Evolutionary conservation across 2,329 filamentous ascomycete genomes (phyloP).

Genomic region (Nothopassalora personata): DNA sequence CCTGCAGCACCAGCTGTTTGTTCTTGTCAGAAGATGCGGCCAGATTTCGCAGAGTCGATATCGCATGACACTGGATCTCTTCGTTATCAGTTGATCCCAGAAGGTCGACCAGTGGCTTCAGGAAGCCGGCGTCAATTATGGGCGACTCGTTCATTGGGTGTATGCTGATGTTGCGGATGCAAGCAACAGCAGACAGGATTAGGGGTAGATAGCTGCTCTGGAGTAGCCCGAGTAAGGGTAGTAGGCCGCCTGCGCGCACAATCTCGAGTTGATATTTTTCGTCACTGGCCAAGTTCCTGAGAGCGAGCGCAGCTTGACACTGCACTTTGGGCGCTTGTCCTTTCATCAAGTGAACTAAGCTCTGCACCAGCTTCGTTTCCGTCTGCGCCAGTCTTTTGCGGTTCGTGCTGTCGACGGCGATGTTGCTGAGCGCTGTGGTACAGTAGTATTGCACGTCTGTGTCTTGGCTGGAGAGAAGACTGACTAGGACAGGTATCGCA

Average conservation of each 20-base stretch:
- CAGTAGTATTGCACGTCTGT: slow-evolving; percentile 99
- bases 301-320: slow-evolving; percentile 89
- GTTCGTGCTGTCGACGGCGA: slow-evolving; percentile 89
- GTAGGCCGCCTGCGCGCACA: slow-evolving; percentile 79
- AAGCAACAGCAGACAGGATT: slow-evolving; percentile 93
- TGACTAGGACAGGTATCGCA: slow-evolving; percentile 94
- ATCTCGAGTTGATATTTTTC: slow-evolving; percentile 99
- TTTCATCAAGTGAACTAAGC: slow-evolving; percentile 92
- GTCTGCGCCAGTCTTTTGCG: slow-evolving; percentile 85
- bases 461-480: slow-evolving; percentile 85
- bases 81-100: slow-evolving; percentile 95
- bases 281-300: slow-evolving; percentile 92
- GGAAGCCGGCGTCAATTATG: slow-evolving; percentile 94
- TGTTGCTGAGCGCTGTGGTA: slow-evolving; percentile 96
- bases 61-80: slow-evolving; percentile 97
- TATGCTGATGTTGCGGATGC: slow-evolving; percentile 98
- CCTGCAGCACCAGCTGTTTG: slow-evolving; percentile 94
- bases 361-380: slow-evolving; percentile 87
- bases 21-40: slow-evolving; percentile 96
- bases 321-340: slow-evolving; percentile 96
- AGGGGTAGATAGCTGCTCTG: slow-evolving; percentile 94
- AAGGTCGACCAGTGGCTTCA: slow-evolving; percentile 88
- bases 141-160: slow-evolving; percentile 96
- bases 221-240: slow-evolving; percentile 78
- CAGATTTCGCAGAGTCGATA: slow-evolving; percentile 90